Percentiles rank a stretch among this genome's conserved stretches.
Conservation (phyloP, 371 early-diverging fungal species). For the Mucor circinelloides region DNA sequence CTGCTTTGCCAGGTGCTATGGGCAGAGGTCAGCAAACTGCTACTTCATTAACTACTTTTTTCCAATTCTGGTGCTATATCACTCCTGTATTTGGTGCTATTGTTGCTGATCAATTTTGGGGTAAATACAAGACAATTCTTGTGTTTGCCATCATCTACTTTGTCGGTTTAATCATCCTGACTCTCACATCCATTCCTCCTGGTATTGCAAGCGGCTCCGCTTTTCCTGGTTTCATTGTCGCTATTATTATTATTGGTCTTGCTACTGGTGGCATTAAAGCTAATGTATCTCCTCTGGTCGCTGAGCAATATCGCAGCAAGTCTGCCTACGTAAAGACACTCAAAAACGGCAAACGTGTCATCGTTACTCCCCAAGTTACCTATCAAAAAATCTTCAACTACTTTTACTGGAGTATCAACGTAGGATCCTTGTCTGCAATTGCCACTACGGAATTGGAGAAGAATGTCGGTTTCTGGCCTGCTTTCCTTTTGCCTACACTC, state of each 20-base stretch:
- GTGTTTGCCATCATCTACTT: constrained; percentile 68
- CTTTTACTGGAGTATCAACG: constrained; percentile 87
- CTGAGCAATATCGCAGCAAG: constrained; percentile 48
- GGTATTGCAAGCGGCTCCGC: constrained; percentile 57
- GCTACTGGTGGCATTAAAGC: constrained; percentile 59
- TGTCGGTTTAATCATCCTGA: constrained; percentile 66
- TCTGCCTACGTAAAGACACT: constrained; percentile 32
- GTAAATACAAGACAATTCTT: constrained; percentile 82
- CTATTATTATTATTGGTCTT: constrained; percentile 71
- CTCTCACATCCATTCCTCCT: constrained; percentile 61
- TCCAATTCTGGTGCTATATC: constrained; percentile 81
- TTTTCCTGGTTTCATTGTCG: constrained; percentile 66
- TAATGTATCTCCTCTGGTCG: constrained; percentile 54
- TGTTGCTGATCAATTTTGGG: constrained; percentile 80
- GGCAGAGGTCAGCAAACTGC: constrained; percentile 59
- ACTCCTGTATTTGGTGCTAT: constrained; percentile 82
- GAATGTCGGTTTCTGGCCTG: constrained; percentile 66
- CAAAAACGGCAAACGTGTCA: constrained; percentile 38
- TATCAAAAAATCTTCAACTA: constrained; percentile 49
- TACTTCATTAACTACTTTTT: constrained; percentile 73
- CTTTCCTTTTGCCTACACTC: constrained; percentile 71
- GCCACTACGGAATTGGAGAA: constrained; percentile 61
- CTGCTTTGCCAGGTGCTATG: constrained; percentile 50
- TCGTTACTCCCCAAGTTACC: constrained; percentile 55
- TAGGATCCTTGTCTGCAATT: constrained; percentile 71